phyloP scores from a whole-genome alignment of 2,329 filamentous ascomycete species.

The Venturia carpophila region DNA sequence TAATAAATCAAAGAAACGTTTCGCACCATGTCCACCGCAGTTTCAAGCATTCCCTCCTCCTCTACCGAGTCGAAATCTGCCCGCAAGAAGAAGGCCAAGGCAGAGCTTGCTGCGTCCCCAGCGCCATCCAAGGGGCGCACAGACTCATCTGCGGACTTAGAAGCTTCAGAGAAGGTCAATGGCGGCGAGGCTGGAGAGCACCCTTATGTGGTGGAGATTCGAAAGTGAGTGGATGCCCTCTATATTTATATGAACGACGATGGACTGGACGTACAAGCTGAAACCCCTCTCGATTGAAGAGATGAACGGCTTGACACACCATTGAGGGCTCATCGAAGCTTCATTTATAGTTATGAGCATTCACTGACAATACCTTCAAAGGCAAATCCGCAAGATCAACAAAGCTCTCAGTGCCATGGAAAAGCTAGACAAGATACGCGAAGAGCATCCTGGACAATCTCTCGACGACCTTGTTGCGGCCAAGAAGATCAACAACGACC shows the following conservation, averaged over 20 bases:
- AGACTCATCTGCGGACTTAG: constrained; percentile 23
- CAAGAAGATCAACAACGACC: constrained; percentile 72
- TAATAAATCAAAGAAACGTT: constrained; percentile 1
- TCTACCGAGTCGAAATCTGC: constrained; percentile 37
- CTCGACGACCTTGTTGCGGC: constrained; percentile 64
- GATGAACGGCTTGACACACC: background rate
- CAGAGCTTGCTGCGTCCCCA: constrained; percentile 31
- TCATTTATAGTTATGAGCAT: background rate
- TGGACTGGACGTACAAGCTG: constrained; percentile 3
- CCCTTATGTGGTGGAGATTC: constrained; percentile 75
- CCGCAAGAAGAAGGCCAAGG: constrained; percentile 47
- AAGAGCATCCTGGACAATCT: constrained; percentile 60
- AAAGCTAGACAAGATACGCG: constrained; percentile 63
- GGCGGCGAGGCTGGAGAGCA: constrained; percentile 60
- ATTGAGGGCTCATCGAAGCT: background rate
- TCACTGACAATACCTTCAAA: constrained; percentile 32
- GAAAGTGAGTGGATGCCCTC: constrained; percentile 57
- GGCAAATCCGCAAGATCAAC: constrained; percentile 82
- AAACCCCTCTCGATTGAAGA: background rate
- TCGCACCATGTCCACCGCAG: constrained; percentile 8
- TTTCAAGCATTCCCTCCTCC: constrained; percentile 10
- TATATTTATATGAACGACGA: background rate
- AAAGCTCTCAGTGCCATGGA: constrained; percentile 82
- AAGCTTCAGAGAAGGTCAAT: constrained; percentile 38
- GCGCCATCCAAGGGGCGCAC: constrained; percentile 26